Percentiles rank a stretch among this genome's conserved stretches.
Evolutionary conservation across 2,329 filamentous ascomycete genomes (phyloP).

Genomic region (Xylaria sp.): DNA sequence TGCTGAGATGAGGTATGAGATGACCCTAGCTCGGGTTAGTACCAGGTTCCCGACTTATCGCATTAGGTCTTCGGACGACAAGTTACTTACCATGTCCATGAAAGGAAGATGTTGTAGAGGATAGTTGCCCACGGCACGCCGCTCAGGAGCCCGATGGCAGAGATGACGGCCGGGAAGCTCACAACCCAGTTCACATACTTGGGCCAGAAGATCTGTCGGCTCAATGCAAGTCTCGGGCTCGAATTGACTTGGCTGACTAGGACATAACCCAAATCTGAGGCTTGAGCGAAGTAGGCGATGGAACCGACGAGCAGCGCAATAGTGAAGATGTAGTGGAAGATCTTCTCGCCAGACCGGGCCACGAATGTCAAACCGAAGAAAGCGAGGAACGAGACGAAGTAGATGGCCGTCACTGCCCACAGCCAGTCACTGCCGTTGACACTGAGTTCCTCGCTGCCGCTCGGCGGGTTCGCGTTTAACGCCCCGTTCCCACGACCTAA

Average conservation of each 20-base stretch:
- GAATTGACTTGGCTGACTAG: constrained; percentile 53
- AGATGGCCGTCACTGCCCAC: constrained; percentile 64
- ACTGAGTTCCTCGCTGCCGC: constrained; percentile 54
- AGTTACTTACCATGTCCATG: constrained; percentile 59
- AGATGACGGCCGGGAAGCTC: constrained; percentile 57
- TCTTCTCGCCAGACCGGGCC: constrained; percentile 59
- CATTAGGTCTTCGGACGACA: background rate
- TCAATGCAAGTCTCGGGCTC: constrained; percentile 45
- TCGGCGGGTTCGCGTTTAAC: constrained; percentile 59
- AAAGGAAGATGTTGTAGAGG: constrained; percentile 60
- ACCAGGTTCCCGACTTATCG: constrained; percentile 15
- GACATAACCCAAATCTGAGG: constrained; percentile 61
- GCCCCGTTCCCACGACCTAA: constrained; percentile 55
- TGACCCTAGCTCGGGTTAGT: constrained; percentile 49
- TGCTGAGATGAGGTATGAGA: constrained; percentile 62
- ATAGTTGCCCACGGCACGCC: constrained; percentile 68
- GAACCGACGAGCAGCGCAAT: constrained; percentile 61
- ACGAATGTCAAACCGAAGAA: constrained; percentile 56
- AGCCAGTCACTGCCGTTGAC: constrained; percentile 65
- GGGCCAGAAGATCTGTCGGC: constrained; percentile 65
- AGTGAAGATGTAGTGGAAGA: constrained; percentile 68
- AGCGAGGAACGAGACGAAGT: constrained; percentile 58
- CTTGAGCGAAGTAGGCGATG: constrained; percentile 64
- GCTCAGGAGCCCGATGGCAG: constrained; percentile 62
- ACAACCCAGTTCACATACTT: constrained; percentile 66